Conservation (phyloP, 1,139 yeast genomes). For the Candida sanyaensis region DNA sequence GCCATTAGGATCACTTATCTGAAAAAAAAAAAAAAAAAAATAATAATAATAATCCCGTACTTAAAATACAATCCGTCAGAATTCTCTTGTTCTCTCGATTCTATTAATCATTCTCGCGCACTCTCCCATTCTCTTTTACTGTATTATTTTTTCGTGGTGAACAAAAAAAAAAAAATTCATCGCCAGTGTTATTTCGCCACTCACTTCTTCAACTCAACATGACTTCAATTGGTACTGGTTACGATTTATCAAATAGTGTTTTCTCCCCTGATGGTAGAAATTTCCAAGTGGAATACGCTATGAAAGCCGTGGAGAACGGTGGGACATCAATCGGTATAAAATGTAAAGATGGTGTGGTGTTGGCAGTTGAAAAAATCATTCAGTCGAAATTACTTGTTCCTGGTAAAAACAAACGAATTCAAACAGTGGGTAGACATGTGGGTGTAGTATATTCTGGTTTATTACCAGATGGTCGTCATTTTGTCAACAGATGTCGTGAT, state of each 20-base stretch:
- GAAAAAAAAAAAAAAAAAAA: not conserved
- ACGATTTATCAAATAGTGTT: slow-evolving; percentile 93
- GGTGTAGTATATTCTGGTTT: slow-evolving; percentile 96
- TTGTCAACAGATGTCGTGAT: slow-evolving; percentile 89
- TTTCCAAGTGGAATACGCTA: slow-evolving; percentile 97
- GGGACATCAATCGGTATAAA: slow-evolving; percentile 94
- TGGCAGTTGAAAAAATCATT: slow-evolving; percentile 94
- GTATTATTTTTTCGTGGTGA: no score
- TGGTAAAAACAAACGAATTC: slow-evolving; percentile 84
- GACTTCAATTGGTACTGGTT: slow-evolving; percentile 96
- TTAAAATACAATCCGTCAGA: no score
- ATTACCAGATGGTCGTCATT: slow-evolving; percentile 94
- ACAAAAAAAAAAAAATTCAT: not conserved
- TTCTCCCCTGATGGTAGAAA: slow-evolving; percentile 90
- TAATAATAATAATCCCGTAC: not conserved
- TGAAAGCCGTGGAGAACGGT: slow-evolving; percentile 96
- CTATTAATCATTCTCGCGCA: no score
- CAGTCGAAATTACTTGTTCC: slow-evolving; percentile 88
- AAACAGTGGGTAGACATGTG: slow-evolving; percentile 88
- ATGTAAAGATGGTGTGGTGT: slow-evolving; percentile 88
- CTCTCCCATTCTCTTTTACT: no score
- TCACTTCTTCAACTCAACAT: slow-evolving; percentile 8
- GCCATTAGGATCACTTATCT: slow-evolving; percentile 21
- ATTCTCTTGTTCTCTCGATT: no score
- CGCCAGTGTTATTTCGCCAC: slow-evolving; percentile 12